Percentiles rank a stretch among this genome's conserved stretches.
phyloP scores from a whole-genome alignment of 2,329 filamentous ascomycete species.

The Pyrenophora teres region DNA sequence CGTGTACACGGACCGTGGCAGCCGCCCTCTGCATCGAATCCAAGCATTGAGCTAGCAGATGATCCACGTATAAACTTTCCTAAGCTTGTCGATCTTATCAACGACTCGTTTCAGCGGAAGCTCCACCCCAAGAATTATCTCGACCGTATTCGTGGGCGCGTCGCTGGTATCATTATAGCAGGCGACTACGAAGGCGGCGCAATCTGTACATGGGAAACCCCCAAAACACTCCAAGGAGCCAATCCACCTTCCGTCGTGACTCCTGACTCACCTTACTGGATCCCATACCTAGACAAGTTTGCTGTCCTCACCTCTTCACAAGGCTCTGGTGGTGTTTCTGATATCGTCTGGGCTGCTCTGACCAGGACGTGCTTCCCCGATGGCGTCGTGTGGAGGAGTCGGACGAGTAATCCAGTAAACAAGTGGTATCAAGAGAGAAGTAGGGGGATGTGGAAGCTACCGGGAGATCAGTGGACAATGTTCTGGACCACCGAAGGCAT shows the following conservation, averaged over 20 bases:
- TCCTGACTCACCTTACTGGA: slow-evolving; percentile 59
- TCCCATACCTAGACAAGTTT: slow-evolving; percentile 97
- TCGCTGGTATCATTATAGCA: slow-evolving; percentile 92
- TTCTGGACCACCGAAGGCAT: slow-evolving; percentile 86
- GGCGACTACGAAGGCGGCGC: slow-evolving; percentile 97
- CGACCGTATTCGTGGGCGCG: slow-evolving; percentile 73
- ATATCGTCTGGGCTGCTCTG: slow-evolving; percentile 96
- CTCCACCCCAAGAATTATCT: slow-evolving; percentile 86
- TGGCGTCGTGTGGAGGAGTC: slow-evolving; percentile 90
- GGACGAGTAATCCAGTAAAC: slow-evolving; percentile 92
- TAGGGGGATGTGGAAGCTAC: slow-evolving; percentile 79
- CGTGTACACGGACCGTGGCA: slow-evolving; percentile 66
- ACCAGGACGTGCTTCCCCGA: slow-evolving; percentile 83
- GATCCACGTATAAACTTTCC: slow-evolving; percentile 83
- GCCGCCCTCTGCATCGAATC: slow-evolving; percentile 63
- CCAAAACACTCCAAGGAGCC: slow-evolving; percentile 57
- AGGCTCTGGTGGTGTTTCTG: slow-evolving; percentile 88
- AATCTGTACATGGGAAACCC: slow-evolving; percentile 90
- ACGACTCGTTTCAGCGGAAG: slow-evolving; percentile 87
- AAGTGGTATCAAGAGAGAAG: slow-evolving; percentile 99
- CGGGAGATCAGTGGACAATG: slow-evolving; percentile 91
- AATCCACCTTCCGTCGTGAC: neutral
- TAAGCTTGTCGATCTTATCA: slow-evolving; percentile 82
- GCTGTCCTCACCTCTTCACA: slow-evolving; percentile 88
- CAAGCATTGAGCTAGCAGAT: slow-evolving; percentile 68